A percentile compares a stretch with the other conserved stretches of the same genome.
phyloP scores from a whole-genome alignment of 2,329 filamentous ascomycete species.

The Lachnellula occidentalis region DNA sequence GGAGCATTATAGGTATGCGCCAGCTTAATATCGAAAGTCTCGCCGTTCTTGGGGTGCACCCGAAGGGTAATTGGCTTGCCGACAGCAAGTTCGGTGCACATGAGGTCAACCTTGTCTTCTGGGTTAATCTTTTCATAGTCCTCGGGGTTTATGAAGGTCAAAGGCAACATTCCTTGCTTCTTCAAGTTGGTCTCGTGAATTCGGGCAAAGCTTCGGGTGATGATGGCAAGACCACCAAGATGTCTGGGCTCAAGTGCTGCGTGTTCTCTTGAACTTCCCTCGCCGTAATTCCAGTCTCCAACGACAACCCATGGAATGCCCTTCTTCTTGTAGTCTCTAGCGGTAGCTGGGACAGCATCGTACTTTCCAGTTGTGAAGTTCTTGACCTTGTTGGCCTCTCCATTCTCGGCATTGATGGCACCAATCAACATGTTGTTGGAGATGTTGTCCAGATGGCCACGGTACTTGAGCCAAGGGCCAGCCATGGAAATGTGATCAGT shows the following conservation, averaged over 20 bases:
- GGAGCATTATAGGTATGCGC: constrained; percentile 96
- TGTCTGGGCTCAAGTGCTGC: constrained; percentile 96
- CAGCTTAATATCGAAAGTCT: constrained; percentile 75
- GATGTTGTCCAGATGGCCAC: constrained; percentile 98
- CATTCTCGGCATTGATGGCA: constrained; percentile 93
- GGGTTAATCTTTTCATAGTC: constrained; percentile 97
- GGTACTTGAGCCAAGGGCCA: constrained; percentile 96
- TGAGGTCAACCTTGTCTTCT: constrained; percentile 83
- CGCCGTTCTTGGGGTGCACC: constrained; percentile 86
- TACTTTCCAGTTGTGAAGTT: constrained; percentile 81
- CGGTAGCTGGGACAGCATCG: constrained; percentile 85
- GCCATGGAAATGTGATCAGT: constrained; percentile 98
- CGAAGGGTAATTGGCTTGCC: constrained; percentile 89
- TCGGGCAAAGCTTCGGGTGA: constrained; percentile 92
- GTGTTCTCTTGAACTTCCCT: constrained; percentile 96
- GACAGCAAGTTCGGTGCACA: constrained; percentile 83
- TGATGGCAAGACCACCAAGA: constrained; percentile 94
- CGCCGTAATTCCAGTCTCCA: constrained; percentile 99
- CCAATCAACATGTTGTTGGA: constrained; percentile 99
- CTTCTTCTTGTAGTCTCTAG: constrained; percentile 97
- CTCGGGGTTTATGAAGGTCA: constrained; percentile 89
- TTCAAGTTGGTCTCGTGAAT: constrained; percentile 99
- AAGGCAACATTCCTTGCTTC: constrained; percentile 99
- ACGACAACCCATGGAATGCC: constrained; percentile 95
- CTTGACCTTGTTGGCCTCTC: constrained; percentile 95